A percentile compares a stretch with the other conserved stretches of the same genome.
phyloP scores from a whole-genome alignment of 768 basidiomycete species.

The Postia placenta region DNA sequence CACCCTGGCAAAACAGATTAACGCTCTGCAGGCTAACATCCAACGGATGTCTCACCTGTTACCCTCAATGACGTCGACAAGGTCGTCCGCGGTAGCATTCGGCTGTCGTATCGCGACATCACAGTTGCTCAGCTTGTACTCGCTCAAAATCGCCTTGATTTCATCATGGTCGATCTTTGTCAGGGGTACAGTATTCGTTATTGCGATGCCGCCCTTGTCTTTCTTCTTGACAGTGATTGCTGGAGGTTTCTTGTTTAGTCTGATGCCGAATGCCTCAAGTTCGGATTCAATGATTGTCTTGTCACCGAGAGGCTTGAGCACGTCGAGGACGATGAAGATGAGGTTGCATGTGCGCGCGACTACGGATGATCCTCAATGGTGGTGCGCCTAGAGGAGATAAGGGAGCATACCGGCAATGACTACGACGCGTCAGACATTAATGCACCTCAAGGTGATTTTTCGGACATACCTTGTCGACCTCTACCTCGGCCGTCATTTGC shows the following conservation, averaged over 20 bases:
- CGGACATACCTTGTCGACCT: conserved; percentile 79
- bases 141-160: conserved; percentile 90
- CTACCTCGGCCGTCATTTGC: conserved; percentile 94
- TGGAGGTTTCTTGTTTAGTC: conserved; percentile 93
- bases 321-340: conserved; percentile 97
- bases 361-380: conserved; percentile 25
- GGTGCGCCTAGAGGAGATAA: background rate
- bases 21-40: background rate
- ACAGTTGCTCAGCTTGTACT: conserved; percentile 85
- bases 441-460: background rate
- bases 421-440: conserved; percentile 18
- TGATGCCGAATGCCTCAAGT: conserved; percentile 96
- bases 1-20: conserved; percentile 43
- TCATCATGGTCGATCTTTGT: conserved; percentile 95
- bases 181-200: conserved; percentile 94
- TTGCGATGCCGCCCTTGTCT: conserved; percentile 89
- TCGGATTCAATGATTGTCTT: conserved; percentile 88
- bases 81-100: conserved; percentile 87
- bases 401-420: conserved; percentile 67
- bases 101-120: conserved; percentile 93
- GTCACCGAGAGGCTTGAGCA: conserved; percentile 96
- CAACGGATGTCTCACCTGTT: conserved; percentile 51
- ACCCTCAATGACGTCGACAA: conserved; percentile 96
- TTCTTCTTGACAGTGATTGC: conserved; percentile 78
- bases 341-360: conserved; percentile 98